phyloP scores from a whole-genome alignment of 2,329 filamentous ascomycete genomes.

The Lasiodiplodia gonubiensis region DNA sequence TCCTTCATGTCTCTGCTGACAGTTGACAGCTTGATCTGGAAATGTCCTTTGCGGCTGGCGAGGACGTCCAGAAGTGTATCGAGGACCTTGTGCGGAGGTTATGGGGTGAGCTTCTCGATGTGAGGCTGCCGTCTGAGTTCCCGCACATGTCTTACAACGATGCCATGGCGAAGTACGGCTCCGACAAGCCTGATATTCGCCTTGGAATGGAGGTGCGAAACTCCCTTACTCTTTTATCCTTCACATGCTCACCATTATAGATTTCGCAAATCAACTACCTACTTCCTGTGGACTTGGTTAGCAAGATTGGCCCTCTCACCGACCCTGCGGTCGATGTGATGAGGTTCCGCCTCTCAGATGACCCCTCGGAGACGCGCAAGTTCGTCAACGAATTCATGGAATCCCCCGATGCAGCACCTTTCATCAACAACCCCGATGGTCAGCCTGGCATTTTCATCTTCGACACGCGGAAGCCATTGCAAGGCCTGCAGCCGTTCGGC shows the following conservation, averaged over 20 bases:
- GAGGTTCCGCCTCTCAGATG: slow-evolving; percentile 65
- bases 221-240: background rate
- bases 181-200: slow-evolving; percentile 90
- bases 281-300: slow-evolving; percentile 67
- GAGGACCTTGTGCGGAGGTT: slow-evolving; percentile 62
- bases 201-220: slow-evolving; percentile 67
- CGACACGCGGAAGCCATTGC: slow-evolving; percentile 74
- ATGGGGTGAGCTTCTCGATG: slow-evolving; percentile 58
- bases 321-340: slow-evolving; percentile 77
- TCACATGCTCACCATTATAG: slow-evolving; percentile 49
- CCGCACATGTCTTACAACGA: slow-evolving; percentile 71
- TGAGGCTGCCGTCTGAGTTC: slow-evolving; percentile 54
- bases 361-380: slow-evolving; percentile 60
- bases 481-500: slow-evolving; percentile 78
- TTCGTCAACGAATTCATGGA: slow-evolving; percentile 77
- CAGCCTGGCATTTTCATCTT: slow-evolving; percentile 79
- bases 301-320: slow-evolving; percentile 74
- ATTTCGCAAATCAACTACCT: slow-evolving; percentile 70
- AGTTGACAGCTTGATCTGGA: slow-evolving; percentile 79
- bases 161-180: slow-evolving; percentile 81
- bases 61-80: slow-evolving; percentile 69
- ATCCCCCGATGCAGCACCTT: slow-evolving; percentile 60
- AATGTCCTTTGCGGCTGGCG: slow-evolving; percentile 80
- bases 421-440: slow-evolving; percentile 74
- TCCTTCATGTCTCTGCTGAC: background rate